Evolutionary conservation across 2,329 filamentous ascomycete species (phyloP), one percentile per base, ranked within the genome.

Genomic region (Diaporthe sp.): DNA sequence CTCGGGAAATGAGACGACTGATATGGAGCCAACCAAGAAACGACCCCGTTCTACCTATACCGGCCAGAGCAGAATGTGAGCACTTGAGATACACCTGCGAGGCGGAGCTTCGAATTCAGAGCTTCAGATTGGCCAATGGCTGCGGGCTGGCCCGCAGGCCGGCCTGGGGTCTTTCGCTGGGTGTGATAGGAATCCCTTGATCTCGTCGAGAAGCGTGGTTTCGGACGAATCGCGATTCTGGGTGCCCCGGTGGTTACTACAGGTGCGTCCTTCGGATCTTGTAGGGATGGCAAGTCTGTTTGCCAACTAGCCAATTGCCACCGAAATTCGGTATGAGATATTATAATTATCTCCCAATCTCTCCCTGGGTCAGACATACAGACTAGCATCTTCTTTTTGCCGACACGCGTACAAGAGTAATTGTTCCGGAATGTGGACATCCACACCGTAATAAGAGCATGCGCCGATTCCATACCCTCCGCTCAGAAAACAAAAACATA

Each of bases 121-220:
- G 33, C 13, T 6, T 54, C 47, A 68, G 64, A 68, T 68, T 68
- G 47, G 64, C n/a, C 64, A 68, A 54, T 68, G 45, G 64, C 64
- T 54, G 64, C 64, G 64, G 64, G 64, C 64, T 54, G 47, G 64
- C 64, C 64, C 47, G 33, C 47, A 67, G 4, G 22, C 45, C 30
- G n/a, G 45, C 45, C 30, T 67, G 64, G 33, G 19, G 13, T 38
- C 35, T 10, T 38, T 40, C 10, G 15, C 47, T 68, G 15, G 33
- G 28, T 52, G 40, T 25, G 22, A 45, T 19, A 17, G 52, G 1
- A 10, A 38, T 15, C 45, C 30, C 33, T 54, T 28, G 33, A 54
- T 22, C n/a, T 35, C 13, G n/a, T 54, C 45, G 10, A 2, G 19
- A 4, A 52, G 6, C 7, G 8, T 66, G 42, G n/a, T 47, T 50